A percentile compares a stretch with the other conserved stretches of the same genome.
Evolutionary conservation across 2,329 filamentous ascomycete species (phyloP).

Genomic region (Penicillium janthinellum): DNA sequence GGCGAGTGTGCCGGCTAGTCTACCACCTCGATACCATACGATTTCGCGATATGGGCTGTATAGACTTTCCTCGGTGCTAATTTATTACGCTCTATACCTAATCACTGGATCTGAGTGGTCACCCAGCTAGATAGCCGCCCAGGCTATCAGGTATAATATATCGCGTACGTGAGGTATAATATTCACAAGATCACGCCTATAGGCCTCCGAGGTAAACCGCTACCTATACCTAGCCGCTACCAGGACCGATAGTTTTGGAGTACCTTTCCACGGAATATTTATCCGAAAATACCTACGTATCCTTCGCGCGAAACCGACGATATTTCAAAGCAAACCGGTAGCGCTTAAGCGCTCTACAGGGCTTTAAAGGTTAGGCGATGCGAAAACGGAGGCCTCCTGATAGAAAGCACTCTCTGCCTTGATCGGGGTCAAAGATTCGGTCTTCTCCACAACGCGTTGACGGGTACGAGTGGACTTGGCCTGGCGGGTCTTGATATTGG

Average conservation of each 20-base stretch:
- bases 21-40: background rate
- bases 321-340: background rate
- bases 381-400: slow-evolving; percentile 40
- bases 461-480: slow-evolving; percentile 60
- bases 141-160: slow-evolving; percentile 3
- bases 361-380: slow-evolving; percentile 33
- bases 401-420: slow-evolving; percentile 24
- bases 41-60: background rate
- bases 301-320: too few species aligned
- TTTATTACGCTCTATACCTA: background rate
- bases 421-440: slow-evolving; percentile 34
- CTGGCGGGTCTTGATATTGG: slow-evolving; percentile 33
- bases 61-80: background rate
- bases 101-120: background rate
- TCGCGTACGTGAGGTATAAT: background rate
- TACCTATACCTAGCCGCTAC: background rate
- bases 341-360: background rate
- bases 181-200: background rate
- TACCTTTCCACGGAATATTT: background rate
- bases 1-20: slow-evolving; percentile 5
- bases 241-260: background rate
- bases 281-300: background rate
- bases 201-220: background rate
- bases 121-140: background rate
- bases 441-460: slow-evolving; percentile 41